Percentiles rank a stretch among this genome's conserved stretches.
These are phyloP conservation scores for Tylopilus felleus DNA, from an alignment of 768 basidiomycete genomes.

Conservation along the genomic window DNA sequence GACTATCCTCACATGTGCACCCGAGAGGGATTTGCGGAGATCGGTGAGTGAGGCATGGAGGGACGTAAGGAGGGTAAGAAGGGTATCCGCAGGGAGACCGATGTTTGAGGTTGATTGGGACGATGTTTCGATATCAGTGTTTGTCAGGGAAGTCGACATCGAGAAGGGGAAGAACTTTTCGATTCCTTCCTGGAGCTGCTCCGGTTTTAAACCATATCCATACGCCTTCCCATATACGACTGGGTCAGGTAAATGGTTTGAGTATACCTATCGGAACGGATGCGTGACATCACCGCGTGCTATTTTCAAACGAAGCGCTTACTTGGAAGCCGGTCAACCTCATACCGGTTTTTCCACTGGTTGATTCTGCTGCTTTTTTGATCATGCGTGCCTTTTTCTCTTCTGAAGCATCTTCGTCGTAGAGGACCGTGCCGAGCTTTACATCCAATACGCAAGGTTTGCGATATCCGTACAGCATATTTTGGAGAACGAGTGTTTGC, in stretches of 20 bases:
- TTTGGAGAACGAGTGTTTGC: slow-evolving; percentile 84
- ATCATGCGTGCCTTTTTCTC: slow-evolving; percentile 83
- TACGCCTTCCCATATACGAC: slow-evolving; percentile 69
- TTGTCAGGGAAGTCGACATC: slow-evolving; percentile 7
- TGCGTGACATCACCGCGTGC: background rate
- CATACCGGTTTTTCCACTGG: slow-evolving; percentile 72
- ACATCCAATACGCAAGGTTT: slow-evolving; percentile 88
- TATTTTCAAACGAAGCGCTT: slow-evolving; percentile 17
- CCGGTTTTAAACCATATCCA: slow-evolving; percentile 68
- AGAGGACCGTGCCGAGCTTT: slow-evolving; percentile 91
- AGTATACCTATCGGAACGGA: slow-evolving; percentile 57
- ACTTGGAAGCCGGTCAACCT: slow-evolving; percentile 92
- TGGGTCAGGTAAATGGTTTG: slow-evolving; percentile 52
- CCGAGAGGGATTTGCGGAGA: slow-evolving; percentile 47
- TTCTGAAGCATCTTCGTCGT: slow-evolving; percentile 59
- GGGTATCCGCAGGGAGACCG: slow-evolving; percentile 54
- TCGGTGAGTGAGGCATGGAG: slow-evolving; percentile 52
- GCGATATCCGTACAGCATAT: slow-evolving; percentile 66
- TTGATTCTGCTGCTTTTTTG: slow-evolving; percentile 63
- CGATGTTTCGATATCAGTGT: slow-evolving; percentile 2
- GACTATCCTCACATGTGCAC: slow-evolving; percentile 73
- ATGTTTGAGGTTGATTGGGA: slow-evolving; percentile 13
- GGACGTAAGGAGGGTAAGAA: slow-evolving; percentile 56
- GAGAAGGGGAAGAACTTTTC: slow-evolving; percentile 71
- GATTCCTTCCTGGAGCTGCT: slow-evolving; percentile 75